Evolutionary conservation across 2,329 filamentous ascomycete species (phyloP).

Genomic region (Aspergillus tanneri): DNA sequence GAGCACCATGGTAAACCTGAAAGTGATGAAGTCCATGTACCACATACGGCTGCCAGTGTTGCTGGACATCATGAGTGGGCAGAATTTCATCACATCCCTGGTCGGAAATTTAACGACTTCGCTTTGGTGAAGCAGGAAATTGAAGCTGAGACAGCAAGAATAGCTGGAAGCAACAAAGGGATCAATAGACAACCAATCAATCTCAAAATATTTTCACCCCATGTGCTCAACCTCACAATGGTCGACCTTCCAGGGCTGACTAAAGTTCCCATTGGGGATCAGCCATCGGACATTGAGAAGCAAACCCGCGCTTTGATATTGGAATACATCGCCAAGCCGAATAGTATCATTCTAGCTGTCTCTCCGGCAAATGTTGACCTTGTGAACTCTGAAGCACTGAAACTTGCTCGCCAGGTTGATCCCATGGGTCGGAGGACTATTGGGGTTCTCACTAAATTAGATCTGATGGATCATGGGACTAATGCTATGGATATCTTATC

Average conservation of each 20-base stretch:
- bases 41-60: conserved; percentile 75
- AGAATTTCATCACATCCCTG: conserved; percentile 93
- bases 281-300: conserved; percentile 97
- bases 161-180: conserved; percentile 95
- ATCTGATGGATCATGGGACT: conserved; percentile 98
- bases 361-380: conserved; percentile 97
- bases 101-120: conserved; percentile 87
- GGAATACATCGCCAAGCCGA: conserved; percentile 98
- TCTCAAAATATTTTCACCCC: conserved; percentile 95
- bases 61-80: conserved; percentile 73
- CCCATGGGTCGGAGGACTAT: conserved; percentile 92
- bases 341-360: conserved; percentile 95
- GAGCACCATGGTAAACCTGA: conserved; percentile 68
- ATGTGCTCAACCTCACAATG: conserved; percentile 92
- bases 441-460: conserved; percentile 93
- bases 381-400: conserved; percentile 96
- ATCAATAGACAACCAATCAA: conserved; percentile 98
- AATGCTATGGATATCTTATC: conserved; percentile 98
- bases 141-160: conserved; percentile 91
- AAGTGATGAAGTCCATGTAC: conserved; percentile 63
- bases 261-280: conserved; percentile 97
- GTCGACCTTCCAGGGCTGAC: conserved; percentile 95
- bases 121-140: conserved; percentile 92
- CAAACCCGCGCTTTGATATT: conserved; percentile 95
- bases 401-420: conserved; percentile 95